Evolutionary conservation across 805 yeast genomes (phyloP), one percentile per base, ranked within the genome.

Genomic region (Jamesozyma piceae): DNA sequence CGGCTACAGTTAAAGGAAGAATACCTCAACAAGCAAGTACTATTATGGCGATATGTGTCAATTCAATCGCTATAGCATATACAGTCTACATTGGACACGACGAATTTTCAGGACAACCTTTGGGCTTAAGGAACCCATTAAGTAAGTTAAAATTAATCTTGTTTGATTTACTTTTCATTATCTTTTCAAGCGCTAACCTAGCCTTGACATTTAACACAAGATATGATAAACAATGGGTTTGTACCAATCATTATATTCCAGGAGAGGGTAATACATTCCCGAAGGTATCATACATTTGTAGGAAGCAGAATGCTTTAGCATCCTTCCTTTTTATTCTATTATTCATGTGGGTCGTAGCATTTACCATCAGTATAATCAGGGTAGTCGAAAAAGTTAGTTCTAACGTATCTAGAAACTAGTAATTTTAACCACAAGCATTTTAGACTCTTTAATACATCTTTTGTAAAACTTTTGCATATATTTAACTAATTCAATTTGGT

Each of bases 91-190:
- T 90, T 59, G 78, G 95, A 2, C 79, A 78, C 54, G 97, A 92
- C 62, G 98, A 92, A 62, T 90, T 86, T 62, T 74, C 80, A 20
- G 94, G 96, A 13, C 82, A 86, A 57, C 98, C 97, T 0, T 62
- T 92, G 38, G 98, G 98, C 0, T 69, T 92, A 36, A 73, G 98
- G 51, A 76, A 86, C 47, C 94, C 97, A 0, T 68, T 76, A 46
- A 86, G 83, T 20, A 92, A 92, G 59, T 74, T 92, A 69, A 73
- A 84, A 54, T 72, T 90, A 41, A 75, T 90, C 46, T 68, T 88
- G 68, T 68, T 88, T 51, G 98, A 92, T 59, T 67, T 90, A 34
- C 64, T 90, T 27, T 87, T 92, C 62, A 86, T 92, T 48, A 88
- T 90, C 19, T 85, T 89, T 56, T 79, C 88, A 14, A 76, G 94